These are phyloP conservation scores for Cercospora sp. DNA, from an alignment of 2,329 filamentous ascomycete species.

Conservation along the genomic window DNA sequence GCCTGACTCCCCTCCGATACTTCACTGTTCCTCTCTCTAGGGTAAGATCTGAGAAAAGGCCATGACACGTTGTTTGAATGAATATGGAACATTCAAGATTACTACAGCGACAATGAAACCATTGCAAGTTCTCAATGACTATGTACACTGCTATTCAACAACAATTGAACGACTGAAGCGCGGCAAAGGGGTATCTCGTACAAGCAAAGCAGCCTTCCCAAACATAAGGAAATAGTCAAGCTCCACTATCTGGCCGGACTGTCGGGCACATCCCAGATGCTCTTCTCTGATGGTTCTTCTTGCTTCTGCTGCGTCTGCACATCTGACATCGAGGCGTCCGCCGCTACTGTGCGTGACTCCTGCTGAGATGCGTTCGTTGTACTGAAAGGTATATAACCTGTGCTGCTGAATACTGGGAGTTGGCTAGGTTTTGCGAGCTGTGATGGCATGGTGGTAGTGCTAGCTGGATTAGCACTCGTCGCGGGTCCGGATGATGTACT, in stretches of 20 bases:
- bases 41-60: background rate
- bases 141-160: background rate
- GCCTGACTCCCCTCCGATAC: background rate
- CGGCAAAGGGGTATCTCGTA: constrained; percentile 7
- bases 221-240: constrained; percentile 4
- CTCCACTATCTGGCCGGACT: constrained; percentile 38
- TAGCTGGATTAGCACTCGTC: background rate
- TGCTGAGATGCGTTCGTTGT: constrained; percentile 10
- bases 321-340: background rate
- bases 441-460: background rate
- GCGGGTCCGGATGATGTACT: background rate
- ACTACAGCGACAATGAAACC: background rate
- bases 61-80: background rate
- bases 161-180: background rate
- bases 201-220: constrained; percentile 8
- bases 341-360: background rate
- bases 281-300: constrained; percentile 26
- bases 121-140: background rate
- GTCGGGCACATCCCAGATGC: constrained; percentile 50
- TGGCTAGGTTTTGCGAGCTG: constrained; percentile 8
- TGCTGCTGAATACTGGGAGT: constrained; percentile 36
- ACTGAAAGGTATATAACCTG: constrained; percentile 38
- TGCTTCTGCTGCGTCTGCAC: background rate
- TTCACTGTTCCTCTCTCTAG: background rate
- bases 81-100: background rate